phyloP scores from a whole-genome alignment of 441 rosid species.

The Populus hybrid region DNA sequence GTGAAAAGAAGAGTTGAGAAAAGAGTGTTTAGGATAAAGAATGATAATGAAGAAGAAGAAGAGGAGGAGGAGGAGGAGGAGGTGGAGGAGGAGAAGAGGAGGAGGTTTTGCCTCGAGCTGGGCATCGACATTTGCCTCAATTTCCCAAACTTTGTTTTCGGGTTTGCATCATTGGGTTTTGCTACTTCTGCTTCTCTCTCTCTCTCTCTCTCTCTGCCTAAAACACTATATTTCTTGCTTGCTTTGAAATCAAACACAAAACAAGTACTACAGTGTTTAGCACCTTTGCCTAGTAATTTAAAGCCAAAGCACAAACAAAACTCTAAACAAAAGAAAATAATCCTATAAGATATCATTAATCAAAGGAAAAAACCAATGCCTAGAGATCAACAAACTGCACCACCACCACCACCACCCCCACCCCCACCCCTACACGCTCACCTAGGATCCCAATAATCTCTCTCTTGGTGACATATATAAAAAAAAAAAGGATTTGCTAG shows the following conservation, averaged over 20 bases:
- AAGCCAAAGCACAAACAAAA: constrained; percentile 13
- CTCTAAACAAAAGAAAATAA: not conserved
- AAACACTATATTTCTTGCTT: constrained; percentile 49
- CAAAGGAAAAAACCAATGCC: constrained; percentile 20
- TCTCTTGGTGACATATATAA: not conserved
- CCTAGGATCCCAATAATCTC: constrained; percentile 34
- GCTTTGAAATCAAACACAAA: constrained; percentile 54
- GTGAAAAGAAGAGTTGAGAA: constrained; percentile 21
- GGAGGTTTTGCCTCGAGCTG: constrained; percentile 46
- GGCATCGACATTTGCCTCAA: constrained; percentile 85
- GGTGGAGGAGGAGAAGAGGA: constrained; percentile 22
- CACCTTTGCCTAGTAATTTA: constrained; percentile 9
- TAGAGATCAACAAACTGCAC: constrained; percentile 75
- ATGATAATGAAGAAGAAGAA: constrained; percentile 10
- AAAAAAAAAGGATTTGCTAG: not conserved
- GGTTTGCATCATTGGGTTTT: constrained; percentile 62
- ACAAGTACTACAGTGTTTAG: constrained; percentile 19
- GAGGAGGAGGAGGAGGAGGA: constrained; percentile 21
- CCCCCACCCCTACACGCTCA: constrained; percentile 31
- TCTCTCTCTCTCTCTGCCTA: constrained; percentile 31
- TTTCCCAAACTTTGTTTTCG: constrained; percentile 69
- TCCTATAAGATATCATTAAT: not conserved
- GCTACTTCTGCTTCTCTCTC: constrained; percentile 36
- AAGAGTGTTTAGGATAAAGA: constrained; percentile 23
- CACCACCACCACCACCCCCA: constrained; percentile 38